A percentile compares a stretch with the other conserved stretches of the same genome.
Evolutionary conservation across 768 basidiomycete genomes (phyloP).

Genomic region (Boletus reticulatus): DNA sequence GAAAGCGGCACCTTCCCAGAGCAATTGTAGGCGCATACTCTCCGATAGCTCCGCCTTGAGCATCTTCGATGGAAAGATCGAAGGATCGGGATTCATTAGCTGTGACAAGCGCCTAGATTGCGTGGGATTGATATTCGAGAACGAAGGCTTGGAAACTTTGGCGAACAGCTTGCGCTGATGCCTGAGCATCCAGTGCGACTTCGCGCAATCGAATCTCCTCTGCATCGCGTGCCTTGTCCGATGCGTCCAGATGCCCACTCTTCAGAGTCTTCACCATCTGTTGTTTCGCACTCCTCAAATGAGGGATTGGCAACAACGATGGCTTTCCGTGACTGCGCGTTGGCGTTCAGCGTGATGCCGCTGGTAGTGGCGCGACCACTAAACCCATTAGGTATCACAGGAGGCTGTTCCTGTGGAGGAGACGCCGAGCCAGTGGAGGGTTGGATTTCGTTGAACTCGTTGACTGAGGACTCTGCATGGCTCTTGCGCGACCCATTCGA

Average conservation of each 20-base stretch:
- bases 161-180: constrained; percentile 66
- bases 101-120: constrained; percentile 60
- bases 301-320: constrained; percentile 49
- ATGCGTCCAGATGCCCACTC: constrained; percentile 57
- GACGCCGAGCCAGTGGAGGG: constrained; percentile 3
- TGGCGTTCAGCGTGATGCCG: constrained; percentile 11
- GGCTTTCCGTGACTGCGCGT: constrained; percentile 33
- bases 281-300: constrained; percentile 49
- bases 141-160: constrained; percentile 66
- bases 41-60: constrained; percentile 83
- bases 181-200: constrained; percentile 59
- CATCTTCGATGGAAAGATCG: constrained; percentile 64
- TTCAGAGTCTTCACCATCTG: constrained; percentile 54
- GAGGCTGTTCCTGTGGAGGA: constrained; percentile 15
- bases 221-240: constrained; percentile 33
- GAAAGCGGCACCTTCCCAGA: constrained; percentile 66
- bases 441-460: constrained; percentile 10
- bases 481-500: constrained; percentile 42
- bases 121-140: constrained; percentile 54
- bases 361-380: not conserved
- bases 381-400: constrained; percentile 17
- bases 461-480: constrained; percentile 6
- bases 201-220: constrained; percentile 38
- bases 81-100: constrained; percentile 70
- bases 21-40: constrained; percentile 71